Conservation (phyloP, 78 protist species). For the Tieghemostelium lacteum region DNA sequence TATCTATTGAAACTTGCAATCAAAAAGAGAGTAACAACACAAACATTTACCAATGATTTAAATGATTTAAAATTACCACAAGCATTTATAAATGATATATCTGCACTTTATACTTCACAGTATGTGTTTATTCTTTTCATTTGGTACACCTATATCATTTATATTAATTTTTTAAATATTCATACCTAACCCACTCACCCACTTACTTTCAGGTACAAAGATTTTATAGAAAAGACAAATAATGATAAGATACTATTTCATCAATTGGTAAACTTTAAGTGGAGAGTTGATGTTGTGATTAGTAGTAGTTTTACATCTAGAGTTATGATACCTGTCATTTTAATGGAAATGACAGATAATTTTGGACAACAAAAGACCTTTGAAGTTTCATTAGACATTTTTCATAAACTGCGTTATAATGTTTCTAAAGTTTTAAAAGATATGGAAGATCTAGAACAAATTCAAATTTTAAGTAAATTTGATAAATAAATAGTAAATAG, state of each 20-base stretch:
- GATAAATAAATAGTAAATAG: slow-evolving; percentile 27
- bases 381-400: slow-evolving; percentile 61
- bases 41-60: slow-evolving; percentile 22
- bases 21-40: slow-evolving; percentile 12
- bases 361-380: slow-evolving; percentile 54
- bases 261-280: slow-evolving; percentile 48
- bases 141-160: no score
- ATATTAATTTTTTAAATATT: background rate
- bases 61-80: slow-evolving; percentile 46
- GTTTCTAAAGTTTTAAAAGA: slow-evolving; percentile 79
- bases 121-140: background rate
- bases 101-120: slow-evolving; percentile 38
- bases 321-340: slow-evolving; percentile 43
- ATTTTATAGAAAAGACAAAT: slow-evolving; percentile 27
- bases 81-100: slow-evolving; percentile 28
- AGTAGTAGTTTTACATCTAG: slow-evolving; percentile 77
- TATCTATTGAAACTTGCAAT: slow-evolving; percentile 52
- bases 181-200: no score
- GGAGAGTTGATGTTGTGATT: slow-evolving; percentile 80
- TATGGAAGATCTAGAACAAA: slow-evolving; percentile 80
- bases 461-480: slow-evolving; percentile 67
- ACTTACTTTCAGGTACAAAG: slow-evolving; percentile 28
- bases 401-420: slow-evolving; percentile 79
- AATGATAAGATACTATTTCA: slow-evolving; percentile 67
- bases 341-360: slow-evolving; percentile 78